Evolutionary conservation across 2,329 filamentous ascomycete genomes (phyloP).

Genomic region (Aspergillus sp.): DNA sequence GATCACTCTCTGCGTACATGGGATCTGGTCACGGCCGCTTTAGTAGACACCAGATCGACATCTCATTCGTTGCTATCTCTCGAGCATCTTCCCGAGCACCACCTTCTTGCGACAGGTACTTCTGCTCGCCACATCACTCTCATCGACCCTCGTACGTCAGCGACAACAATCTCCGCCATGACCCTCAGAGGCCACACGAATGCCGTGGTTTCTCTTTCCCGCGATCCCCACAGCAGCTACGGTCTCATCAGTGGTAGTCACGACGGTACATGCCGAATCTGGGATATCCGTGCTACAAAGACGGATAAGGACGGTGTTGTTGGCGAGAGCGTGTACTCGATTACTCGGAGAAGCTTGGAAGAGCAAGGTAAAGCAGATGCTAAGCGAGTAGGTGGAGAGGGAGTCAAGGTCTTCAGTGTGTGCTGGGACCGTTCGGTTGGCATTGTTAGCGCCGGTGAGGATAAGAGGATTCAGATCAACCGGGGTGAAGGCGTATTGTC

Average conservation of each 20-base stretch:
- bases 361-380: slow-evolving; percentile 60
- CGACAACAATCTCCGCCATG: slow-evolving; percentile 76
- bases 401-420: slow-evolving; percentile 86
- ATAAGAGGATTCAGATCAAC: slow-evolving; percentile 93
- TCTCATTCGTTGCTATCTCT: slow-evolving; percentile 81
- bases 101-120: slow-evolving; percentile 72
- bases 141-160: slow-evolving; percentile 82
- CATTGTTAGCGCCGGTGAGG: slow-evolving; percentile 88
- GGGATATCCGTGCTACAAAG: slow-evolving; percentile 77
- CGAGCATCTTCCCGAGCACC: slow-evolving; percentile 67
- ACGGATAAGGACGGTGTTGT: slow-evolving; percentile 60
- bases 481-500: slow-evolving; percentile 56
- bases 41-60: slow-evolving; percentile 81
- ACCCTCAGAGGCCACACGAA: slow-evolving; percentile 90
- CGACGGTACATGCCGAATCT: slow-evolving; percentile 89
- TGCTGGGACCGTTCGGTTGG: slow-evolving; percentile 83
- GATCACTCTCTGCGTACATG: slow-evolving; percentile 91
- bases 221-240: slow-evolving; percentile 69
- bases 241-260: slow-evolving; percentile 86
- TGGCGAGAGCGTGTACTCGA: slow-evolving; percentile 73
- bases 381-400: slow-evolving; percentile 71
- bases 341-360: slow-evolving; percentile 72
- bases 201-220: slow-evolving; percentile 61
- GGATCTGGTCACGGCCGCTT: slow-evolving; percentile 77
- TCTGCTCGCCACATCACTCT: slow-evolving; percentile 85